phyloP scores from a whole-genome alignment of 441 rosid species.

The Corymbia citriodora region DNA sequence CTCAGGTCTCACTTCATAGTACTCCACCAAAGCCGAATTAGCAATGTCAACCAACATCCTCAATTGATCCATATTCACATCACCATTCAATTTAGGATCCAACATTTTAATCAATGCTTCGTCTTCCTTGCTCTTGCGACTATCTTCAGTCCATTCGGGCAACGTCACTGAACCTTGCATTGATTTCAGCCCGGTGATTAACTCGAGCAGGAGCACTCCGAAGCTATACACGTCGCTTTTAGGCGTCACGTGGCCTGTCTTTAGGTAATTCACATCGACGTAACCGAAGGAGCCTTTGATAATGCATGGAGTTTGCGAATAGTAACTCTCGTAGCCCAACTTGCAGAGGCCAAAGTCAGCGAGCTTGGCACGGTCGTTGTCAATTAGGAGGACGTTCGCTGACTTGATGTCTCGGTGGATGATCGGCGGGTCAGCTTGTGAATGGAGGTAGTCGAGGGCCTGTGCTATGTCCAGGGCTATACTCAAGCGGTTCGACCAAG shows the following conservation, averaged over 20 bases:
- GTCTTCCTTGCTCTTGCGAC: constrained; percentile 7
- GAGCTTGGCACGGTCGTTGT: constrained; percentile 48
- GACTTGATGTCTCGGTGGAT: constrained; percentile 42
- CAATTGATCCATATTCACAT: constrained; percentile 16
- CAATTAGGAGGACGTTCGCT: constrained; percentile 31
- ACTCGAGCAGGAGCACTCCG: constrained; percentile 27
- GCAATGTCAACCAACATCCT: constrained; percentile 21
- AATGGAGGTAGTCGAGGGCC: constrained; percentile 35
- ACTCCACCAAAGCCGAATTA: constrained; percentile 18
- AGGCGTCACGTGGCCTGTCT: constrained; percentile 24
- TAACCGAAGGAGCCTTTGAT: constrained; percentile 33
- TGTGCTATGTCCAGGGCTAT: constrained; percentile 36
- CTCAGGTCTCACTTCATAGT: constrained; percentile 26
- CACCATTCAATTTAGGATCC: constrained; percentile 31
- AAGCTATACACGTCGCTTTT: constrained; percentile 34
- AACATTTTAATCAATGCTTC: constrained; percentile 11
- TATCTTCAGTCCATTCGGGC: constrained; percentile 29
- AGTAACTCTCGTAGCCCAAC: constrained; percentile 17
- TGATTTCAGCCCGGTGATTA: constrained; percentile 27
- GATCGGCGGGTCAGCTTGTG: constrained; percentile 31
- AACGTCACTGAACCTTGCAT: constrained; percentile 25
- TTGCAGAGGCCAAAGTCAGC: constrained; percentile 58
- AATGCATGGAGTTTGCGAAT: constrained; percentile 4
- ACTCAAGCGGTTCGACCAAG: constrained; percentile 30
- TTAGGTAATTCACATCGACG: constrained; percentile 22